A percentile compares a stretch with the other conserved stretches of the same genome.
Evolutionary conservation across 2,329 filamentous ascomycete species (phyloP).

Genomic region (Paecilomyces variotii): DNA sequence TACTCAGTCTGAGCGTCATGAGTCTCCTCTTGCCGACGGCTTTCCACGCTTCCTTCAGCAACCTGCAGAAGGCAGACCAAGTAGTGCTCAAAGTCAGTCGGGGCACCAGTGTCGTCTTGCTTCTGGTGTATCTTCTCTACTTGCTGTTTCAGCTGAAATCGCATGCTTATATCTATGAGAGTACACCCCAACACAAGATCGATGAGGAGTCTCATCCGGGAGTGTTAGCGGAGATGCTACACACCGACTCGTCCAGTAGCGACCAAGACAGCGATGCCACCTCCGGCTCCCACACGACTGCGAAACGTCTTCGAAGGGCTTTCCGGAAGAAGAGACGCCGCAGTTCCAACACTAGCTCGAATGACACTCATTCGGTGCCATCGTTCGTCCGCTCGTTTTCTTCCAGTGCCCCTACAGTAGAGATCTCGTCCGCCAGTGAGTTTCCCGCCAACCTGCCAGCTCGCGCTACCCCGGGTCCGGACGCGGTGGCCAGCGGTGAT

Average conservation of each 20-base stretch:
- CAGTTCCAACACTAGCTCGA: conserved; percentile 65
- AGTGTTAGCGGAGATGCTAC: conserved; percentile 68
- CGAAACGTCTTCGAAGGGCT: conserved; percentile 63
- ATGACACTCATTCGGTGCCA: conserved; percentile 46
- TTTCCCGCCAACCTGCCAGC: conserved; percentile 19
- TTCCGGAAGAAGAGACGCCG: conserved; percentile 60
- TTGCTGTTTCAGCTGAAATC: conserved; percentile 85
- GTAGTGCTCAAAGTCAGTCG: conserved; percentile 73
- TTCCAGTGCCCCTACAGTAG: conserved; percentile 23
- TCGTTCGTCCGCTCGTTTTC: conserved; percentile 32
- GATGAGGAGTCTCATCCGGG: conserved; percentile 80
- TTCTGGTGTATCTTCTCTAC: conserved; percentile 74
- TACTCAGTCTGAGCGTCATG: conserved; percentile 78
- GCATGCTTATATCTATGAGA: conserved; percentile 80
- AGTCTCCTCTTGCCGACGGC: conserved; percentile 80
- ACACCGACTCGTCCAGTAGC: conserved; percentile 53
- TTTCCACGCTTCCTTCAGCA: conserved; percentile 74
- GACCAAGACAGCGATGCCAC: conserved; percentile 55
- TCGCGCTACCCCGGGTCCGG: conserved; percentile 21
- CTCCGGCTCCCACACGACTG: conserved; percentile 58
- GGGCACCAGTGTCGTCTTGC: conserved; percentile 72
- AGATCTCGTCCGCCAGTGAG: conserved; percentile 7
- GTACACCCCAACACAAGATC: conserved; percentile 79
- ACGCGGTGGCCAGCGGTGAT: conserved; percentile 39
- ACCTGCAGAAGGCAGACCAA: conserved; percentile 52